These are phyloP conservation scores for Pyrenochaeta sp. DNA, from an alignment of 2,329 filamentous ascomycete species.

Conservation along the genomic window DNA sequence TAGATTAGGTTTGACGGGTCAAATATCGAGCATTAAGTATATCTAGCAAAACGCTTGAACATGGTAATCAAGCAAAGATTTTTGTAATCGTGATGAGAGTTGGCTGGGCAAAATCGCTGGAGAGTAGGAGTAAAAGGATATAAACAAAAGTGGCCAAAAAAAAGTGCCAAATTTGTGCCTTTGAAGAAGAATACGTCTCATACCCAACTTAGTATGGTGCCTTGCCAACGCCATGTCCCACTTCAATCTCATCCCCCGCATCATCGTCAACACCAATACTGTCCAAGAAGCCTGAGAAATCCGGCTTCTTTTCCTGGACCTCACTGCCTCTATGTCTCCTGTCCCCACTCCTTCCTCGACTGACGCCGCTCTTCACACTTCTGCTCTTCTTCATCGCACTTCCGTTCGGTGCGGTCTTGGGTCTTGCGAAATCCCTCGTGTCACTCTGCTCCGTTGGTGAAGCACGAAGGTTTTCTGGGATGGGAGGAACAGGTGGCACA, in stretches of 20 bases:
- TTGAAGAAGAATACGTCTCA: background rate
- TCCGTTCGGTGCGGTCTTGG: constrained; percentile 32
- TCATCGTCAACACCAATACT: constrained; percentile 45
- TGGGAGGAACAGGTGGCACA: constrained; percentile 46
- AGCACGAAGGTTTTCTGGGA: constrained; percentile 37
- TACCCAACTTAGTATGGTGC: constrained; percentile 36
- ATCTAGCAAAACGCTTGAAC: too few species aligned
- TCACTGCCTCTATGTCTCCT: constrained; percentile 23
- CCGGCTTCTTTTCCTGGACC: constrained; percentile 25
- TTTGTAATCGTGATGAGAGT: too few species aligned
- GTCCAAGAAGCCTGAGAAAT: constrained; percentile 45
- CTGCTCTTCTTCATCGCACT: constrained; percentile 28
- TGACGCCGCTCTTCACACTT: constrained; percentile 36
- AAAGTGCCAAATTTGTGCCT: background rate
- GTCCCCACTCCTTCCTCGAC: constrained; percentile 28
- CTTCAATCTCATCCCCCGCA: constrained; percentile 20
- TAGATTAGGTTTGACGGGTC: too few species aligned
- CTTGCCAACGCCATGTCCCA: constrained; percentile 21
- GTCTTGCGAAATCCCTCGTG: constrained; percentile 21
- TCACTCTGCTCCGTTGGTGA: constrained; percentile 8
- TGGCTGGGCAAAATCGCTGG: too few species aligned
- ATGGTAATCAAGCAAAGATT: too few species aligned
- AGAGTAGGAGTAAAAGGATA: background rate
- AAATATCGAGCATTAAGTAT: too few species aligned
- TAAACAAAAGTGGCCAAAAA: background rate